Evolutionary conservation across 1,284 basidiomycete species (phyloP), one percentile per base, ranked within the genome.

Genomic region (Lignosus rhinocerotis): DNA sequence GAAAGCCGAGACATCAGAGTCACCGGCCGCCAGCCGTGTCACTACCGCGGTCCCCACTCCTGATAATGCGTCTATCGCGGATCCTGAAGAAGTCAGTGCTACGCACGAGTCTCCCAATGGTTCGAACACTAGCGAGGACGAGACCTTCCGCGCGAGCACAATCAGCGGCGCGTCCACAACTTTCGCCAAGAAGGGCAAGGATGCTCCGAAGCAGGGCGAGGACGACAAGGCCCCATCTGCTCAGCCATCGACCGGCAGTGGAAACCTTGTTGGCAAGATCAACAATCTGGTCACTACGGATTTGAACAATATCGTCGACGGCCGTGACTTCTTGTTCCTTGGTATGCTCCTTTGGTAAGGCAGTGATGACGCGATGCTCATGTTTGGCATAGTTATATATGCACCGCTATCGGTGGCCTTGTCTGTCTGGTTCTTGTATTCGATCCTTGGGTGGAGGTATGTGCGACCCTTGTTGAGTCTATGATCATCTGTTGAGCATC

Each of bases 371-470:
- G 11, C 12, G 4, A 16, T 34, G 11, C 25, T 45, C 21, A 45
- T 16, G 2, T 14, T 11, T 30, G 43, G 43, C 11, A 31, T 33
- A 70, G 68, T 64, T 1, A 43, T 73, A 16, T 71, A 66, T 42
- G 68, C 70, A 14, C 79, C 80, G 3, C 51, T 75, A 17, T 66
- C 75, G 51, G 59, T 81, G 11, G 67, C 63, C 3, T 55, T 80
- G 11, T 75, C 72, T 44, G 65, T 82, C 30, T 67, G 70, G 51
- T 81, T 83, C 65, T 67, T 84, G 48, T 78, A 80, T 56, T 52
- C 53, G 2, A 70, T 83, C 16, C 73, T 84, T 10, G 81, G 81
- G n/a, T 81, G 79, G 78, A 79, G 72, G 73, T 78, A 45, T 59
- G 56, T 48, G 6, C 12, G 2, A 10, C 4, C 6, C 12, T 30